Evolutionary conservation across 371 early-diverging fungal genomes (phyloP), one percentile per base, ranked within the genome.

Genomic region (Rhizopus arrhizus): DNA sequence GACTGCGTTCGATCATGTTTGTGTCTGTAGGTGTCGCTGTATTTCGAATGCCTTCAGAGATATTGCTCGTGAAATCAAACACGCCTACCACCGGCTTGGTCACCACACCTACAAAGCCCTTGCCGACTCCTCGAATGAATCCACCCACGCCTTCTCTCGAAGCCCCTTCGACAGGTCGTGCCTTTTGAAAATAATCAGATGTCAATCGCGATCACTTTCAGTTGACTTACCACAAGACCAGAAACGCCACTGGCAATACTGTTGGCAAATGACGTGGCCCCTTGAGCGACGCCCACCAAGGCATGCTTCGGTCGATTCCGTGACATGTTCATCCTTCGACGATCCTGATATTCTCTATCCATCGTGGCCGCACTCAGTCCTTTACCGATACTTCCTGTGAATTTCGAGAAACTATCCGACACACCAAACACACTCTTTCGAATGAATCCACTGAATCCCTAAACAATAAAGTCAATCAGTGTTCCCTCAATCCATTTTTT

Each of bases 361-460:
- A 99, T 77, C 0, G 99, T 97, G 10, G 95, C 96, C 0, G 91
- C 94, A 3, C 98, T 89, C 45, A 99, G 74, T 40, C 97, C 99
- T 81, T 98, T 98, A 61, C 96, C 93, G 38, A 99, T 86, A 59
- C 95, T 94, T 40, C 94, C 97, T 0, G 99, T 94, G 59, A 99
- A 88, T 69, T 95, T 96, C 29, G 95, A 89, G 55, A 99, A 85
- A 47, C 95, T 94, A 72, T 97, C 98, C 0, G 95, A 85, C 40
- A 98, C 85, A 15, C 99, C 98, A 84, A 89, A 99, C 12, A 98
- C 97, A 10, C 97, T 96, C 79, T 98, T 98, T 54, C 91, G 90
- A 51, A 98, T 76, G 62, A 99, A 82, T 3, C 94, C 93, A 5
- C 92, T 86, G 2, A 95, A 89, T 7, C 99, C 99, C 84, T 88